A percentile compares a stretch with the other conserved stretches of the same genome.
These are phyloP conservation scores for Parietichytrium sp. DNA, from an alignment of 108 stramenopile species.

Conservation along the genomic window DNA sequence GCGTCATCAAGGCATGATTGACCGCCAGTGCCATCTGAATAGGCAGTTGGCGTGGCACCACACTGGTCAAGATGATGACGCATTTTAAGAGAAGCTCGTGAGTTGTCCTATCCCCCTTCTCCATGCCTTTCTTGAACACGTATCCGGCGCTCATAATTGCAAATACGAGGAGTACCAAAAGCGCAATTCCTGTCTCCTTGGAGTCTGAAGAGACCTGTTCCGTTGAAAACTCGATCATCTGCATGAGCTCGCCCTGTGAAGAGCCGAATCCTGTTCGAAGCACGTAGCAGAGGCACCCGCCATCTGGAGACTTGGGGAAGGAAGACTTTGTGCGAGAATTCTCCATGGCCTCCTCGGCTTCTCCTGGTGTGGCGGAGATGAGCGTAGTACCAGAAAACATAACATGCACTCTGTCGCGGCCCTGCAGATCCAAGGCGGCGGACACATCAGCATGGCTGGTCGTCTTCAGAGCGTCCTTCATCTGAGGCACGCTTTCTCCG, in stretches of 20 bases:
- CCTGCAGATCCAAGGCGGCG: constrained; percentile 48
- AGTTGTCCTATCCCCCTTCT: constrained; percentile 50
- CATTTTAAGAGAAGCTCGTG: constrained; percentile 78
- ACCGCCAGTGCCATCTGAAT: constrained; percentile 93
- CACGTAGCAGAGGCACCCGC: constrained; percentile 78
- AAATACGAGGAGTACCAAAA: constrained; percentile 76
- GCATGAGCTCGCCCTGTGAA: constrained; percentile 85
- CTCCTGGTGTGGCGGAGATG: constrained; percentile 19
- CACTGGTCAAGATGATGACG: constrained; percentile 92
- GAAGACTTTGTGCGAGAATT: not conserved
- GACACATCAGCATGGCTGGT: constrained; percentile 45
- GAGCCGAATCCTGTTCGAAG: constrained; percentile 92
- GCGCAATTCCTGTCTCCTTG: constrained; percentile 81
- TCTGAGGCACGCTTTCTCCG: constrained; percentile 90
- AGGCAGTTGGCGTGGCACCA: constrained; percentile 91
- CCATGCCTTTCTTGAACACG: constrained; percentile 76
- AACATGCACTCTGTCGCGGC: constrained; percentile 1
- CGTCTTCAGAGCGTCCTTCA: constrained; percentile 70
- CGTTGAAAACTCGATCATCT: constrained; percentile 80
- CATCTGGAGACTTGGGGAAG: constrained; percentile 66
- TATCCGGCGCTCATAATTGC: constrained; percentile 75
- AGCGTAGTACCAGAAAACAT: constrained; percentile 57
- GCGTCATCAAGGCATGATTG: constrained; percentile 78
- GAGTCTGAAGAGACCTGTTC: constrained; percentile 68
- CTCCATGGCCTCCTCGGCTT: constrained; percentile 50